Evolutionary conservation across 108 stramenopile species (phyloP).

Genomic region (Skeletonema potamos): DNA sequence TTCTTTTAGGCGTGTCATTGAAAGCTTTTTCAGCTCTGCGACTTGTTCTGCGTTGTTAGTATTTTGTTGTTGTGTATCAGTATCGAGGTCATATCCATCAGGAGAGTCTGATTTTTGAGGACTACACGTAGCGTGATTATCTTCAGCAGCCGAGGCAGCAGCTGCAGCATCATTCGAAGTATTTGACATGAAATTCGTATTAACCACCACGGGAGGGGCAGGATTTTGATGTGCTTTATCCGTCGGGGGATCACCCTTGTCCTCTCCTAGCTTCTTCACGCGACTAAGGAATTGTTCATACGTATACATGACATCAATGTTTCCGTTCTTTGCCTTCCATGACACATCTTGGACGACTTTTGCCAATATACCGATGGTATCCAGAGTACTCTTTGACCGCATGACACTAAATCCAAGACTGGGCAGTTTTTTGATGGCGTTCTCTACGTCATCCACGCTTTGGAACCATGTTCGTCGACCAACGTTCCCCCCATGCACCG

Average conservation of each 20-base stretch:
- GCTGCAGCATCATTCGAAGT: not conserved
- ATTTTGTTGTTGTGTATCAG: not conserved
- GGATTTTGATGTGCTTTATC: conserved; percentile 40
- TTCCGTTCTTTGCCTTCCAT: conserved; percentile 52
- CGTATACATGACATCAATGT: conserved; percentile 27
- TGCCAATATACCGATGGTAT: conserved; percentile 34
- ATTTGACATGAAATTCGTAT: conserved; percentile 1
- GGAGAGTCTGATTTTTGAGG: not conserved
- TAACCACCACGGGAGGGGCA: conserved; percentile 43
- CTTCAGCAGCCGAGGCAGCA: not conserved
- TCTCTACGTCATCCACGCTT: conserved; percentile 44
- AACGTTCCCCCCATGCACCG: conserved; percentile 58
- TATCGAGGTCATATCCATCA: not conserved
- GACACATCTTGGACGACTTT: conserved; percentile 47
- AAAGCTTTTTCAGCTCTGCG: conserved; percentile 35
- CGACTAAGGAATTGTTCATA: conserved; percentile 41
- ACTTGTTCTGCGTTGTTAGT: conserved; percentile 3
- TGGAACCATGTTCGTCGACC: conserved; percentile 54
- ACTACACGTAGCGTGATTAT: not conserved
- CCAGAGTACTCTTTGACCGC: conserved; percentile 36
- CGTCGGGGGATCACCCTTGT: conserved; percentile 48
- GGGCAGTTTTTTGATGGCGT: conserved; percentile 41
- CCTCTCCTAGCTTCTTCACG: conserved; percentile 31
- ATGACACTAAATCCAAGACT: conserved; percentile 47
- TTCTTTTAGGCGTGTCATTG: conserved; percentile 39